Evolutionary conservation across 331 rosid species (phyloP), one percentile per base, ranked within the genome.

Genomic region (Malus hybrid): DNA sequence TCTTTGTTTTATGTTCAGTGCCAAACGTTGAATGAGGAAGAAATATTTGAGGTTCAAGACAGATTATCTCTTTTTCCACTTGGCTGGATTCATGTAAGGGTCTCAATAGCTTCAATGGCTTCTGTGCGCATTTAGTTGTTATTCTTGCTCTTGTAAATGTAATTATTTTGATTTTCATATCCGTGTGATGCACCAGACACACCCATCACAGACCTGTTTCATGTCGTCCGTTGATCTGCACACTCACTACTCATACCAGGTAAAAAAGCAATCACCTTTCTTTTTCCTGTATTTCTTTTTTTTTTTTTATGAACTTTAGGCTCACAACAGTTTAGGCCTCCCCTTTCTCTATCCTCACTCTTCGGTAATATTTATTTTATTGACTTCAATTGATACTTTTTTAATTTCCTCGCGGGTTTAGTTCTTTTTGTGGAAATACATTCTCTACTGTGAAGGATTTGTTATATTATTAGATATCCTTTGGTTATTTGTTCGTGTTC

Each of bases 211-310:
- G 84, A 90, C 99, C 68, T 95, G 99, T 87, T 95, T 95, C 84
- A 92, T 95, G 99, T 95, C 99, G 68, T 92, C 99, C 0, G 99
- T 95, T 77, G 99, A 95, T 87, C 86, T 95, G 62, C 99, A 95
- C 80, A 95, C 99, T 4, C 99, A 95, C 88, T 95, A 95, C 88
- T 88, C 99, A 33, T 95, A 95, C 86, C 99, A 95, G 99, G 99
- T 95, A 86, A 76, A 39, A 36, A 57, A 69, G 64, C 78, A 28
- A 56, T 48, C 48, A 52, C 20, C 74, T 19, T 55, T 72, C 62
- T 16, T 16, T 44, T 61, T 34, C 7, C 8, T 39, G 63, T 20
- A 42, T 10, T 42, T 42, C 57, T 0, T 30, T n/a, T 19, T 42
- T 20, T 9, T 16, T 24, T 66, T 70, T 26, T 13, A 0, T n/a